phyloP scores from a whole-genome alignment of 371 early-diverging fungal species.

The Zychaea mexicana region DNA sequence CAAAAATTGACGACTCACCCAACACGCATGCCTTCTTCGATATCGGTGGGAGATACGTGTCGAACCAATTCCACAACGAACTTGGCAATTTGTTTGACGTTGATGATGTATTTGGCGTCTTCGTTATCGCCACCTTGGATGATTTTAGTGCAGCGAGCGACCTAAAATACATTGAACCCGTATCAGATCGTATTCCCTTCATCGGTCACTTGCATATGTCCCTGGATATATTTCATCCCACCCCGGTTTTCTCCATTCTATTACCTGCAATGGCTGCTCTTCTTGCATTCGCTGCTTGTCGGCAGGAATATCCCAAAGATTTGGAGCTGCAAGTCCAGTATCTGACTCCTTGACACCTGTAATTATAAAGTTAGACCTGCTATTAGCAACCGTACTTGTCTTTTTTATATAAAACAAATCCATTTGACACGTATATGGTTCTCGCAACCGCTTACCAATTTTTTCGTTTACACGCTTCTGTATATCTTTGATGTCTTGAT shows the following conservation, averaged over 20 bases:
- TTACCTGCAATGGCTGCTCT: slow-evolving; percentile 96
- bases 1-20: slow-evolving; percentile 62
- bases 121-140: slow-evolving; percentile 80
- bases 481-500: slow-evolving; percentile 91
- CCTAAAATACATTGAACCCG: too few relatives aligned
- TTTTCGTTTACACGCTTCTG: slow-evolving; percentile 97
- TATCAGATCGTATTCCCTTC: too few relatives aligned
- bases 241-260: not conserved
- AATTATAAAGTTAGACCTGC: not conserved
- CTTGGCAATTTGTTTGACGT: slow-evolving; percentile 99
- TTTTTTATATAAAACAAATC: not conserved
- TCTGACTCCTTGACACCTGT: slow-evolving; percentile 99
- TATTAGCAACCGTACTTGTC: not conserved
- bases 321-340: slow-evolving; percentile 99
- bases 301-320: slow-evolving; percentile 98
- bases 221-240: not conserved
- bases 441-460: slow-evolving; percentile 75
- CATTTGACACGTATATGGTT: not conserved
- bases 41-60: slow-evolving; percentile 96
- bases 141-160: slow-evolving; percentile 98
- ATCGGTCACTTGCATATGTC: too few relatives aligned
- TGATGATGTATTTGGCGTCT: slow-evolving; percentile 96
- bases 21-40: slow-evolving; percentile 99
- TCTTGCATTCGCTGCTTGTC: slow-evolving; percentile 97
- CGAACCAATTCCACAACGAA: slow-evolving; percentile 99